These are phyloP conservation scores for Dillenia turbinata DNA, from an alignment of 164 flowering plant species.

Conservation along the genomic window DNA sequence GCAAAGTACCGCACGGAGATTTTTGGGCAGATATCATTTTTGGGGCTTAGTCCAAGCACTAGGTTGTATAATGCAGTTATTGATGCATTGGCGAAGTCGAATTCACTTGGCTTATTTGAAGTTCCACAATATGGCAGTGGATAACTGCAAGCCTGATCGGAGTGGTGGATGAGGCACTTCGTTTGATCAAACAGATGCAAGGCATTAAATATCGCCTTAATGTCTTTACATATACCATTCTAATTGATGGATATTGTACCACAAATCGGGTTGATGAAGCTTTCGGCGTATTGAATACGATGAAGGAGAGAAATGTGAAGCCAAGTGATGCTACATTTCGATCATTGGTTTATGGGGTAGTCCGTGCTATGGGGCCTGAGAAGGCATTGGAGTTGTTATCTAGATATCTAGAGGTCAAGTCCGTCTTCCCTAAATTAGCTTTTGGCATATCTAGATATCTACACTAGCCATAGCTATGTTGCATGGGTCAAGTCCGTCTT, in stretches of 20 bases:
- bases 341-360: conserved; percentile 80
- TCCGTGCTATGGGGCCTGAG: conserved; percentile 40
- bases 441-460: no score
- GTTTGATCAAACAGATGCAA: conserved; percentile 86
- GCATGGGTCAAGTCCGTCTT: no score
- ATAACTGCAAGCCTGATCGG: conserved; percentile 85
- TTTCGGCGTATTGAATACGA: conserved; percentile 48
- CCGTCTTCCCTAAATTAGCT: conserved; percentile 35
- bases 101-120: conserved; percentile 88
- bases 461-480: no score
- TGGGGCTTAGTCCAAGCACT: conserved; percentile 70
- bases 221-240: conserved; percentile 76
- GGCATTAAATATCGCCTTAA: conserved; percentile 48
- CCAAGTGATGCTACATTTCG: conserved; percentile 84
- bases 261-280: conserved; percentile 73
- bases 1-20: conserved; percentile 76
- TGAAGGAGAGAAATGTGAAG: conserved; percentile 56
- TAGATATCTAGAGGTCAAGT: conserved; percentile 35
- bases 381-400: conserved; percentile 51
- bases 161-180: conserved; percentile 84
- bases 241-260: conserved; percentile 79
- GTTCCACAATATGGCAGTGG: conserved; percentile 83
- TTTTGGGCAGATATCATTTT: conserved; percentile 75
- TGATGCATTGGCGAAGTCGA: conserved; percentile 79
- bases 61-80: conserved; percentile 86